A percentile compares a stretch with the other conserved stretches of the same genome.
These are phyloP conservation scores for Dryas drummondii DNA, from an alignment of 306 rosid genomes.

Conservation along the genomic window DNA sequence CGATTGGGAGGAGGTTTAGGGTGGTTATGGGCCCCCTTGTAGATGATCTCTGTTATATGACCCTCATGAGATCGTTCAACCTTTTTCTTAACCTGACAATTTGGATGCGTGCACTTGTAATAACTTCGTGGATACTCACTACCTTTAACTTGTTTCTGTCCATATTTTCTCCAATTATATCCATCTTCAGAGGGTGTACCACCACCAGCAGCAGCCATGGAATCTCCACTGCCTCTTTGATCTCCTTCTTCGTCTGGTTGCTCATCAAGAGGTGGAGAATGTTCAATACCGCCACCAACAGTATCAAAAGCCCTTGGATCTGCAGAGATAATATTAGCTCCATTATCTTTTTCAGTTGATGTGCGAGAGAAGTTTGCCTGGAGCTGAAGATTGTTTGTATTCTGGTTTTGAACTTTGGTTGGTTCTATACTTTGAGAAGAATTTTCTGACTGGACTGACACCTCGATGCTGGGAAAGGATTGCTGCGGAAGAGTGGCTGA, in stretches of 20 bases:
- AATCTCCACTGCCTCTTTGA: constrained; percentile 67
- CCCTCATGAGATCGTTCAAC: constrained; percentile 92
- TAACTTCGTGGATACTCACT: constrained; percentile 95
- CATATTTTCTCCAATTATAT: constrained; percentile 94
- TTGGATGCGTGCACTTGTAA: constrained; percentile 85
- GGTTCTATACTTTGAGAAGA: constrained; percentile 55
- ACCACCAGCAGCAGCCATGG: constrained; percentile 53
- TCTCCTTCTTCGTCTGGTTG: constrained; percentile 72
- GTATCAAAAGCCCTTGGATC: constrained; percentile 52
- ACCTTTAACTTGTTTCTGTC: constrained; percentile 96
- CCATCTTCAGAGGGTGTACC: constrained; percentile 80
- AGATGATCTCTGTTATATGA: constrained; percentile 90
- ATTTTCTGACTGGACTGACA: constrained; percentile 54
- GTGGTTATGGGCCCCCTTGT: constrained; percentile 91
- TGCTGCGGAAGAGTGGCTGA: constrained; percentile 48
- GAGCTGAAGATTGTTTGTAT: constrained; percentile 45
- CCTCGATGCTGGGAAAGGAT: constrained; percentile 54
- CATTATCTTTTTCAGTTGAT: constrained; percentile 45
- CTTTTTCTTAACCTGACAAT: constrained; percentile 89
- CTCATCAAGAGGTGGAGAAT: constrained; percentile 64
- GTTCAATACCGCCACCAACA: constrained; percentile 40
- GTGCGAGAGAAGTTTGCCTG: constrained; percentile 48
- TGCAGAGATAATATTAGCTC: constrained; percentile 31
- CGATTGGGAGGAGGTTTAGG: constrained; percentile 77
- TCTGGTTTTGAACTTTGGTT: constrained; percentile 46